These are phyloP conservation scores for Begonia fuchsioides DNA, from an alignment of 306 rosid genomes.

Conservation along the genomic window DNA sequence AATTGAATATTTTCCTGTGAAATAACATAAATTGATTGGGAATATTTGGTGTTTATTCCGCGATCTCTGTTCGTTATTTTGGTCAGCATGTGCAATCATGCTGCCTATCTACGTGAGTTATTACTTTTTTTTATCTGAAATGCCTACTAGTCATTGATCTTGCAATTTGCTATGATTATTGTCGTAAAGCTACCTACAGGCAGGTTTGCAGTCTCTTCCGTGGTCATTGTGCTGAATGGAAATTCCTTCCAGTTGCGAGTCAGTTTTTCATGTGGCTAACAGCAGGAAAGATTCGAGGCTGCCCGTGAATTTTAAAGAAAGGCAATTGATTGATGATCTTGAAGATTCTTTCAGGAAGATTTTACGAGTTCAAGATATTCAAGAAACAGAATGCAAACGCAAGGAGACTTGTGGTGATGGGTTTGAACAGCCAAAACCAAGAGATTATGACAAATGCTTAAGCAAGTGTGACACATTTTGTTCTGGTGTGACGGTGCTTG, in stretches of 20 bases:
- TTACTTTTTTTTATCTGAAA: too few species aligned
- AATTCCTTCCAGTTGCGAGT: slow-evolving; percentile 17
- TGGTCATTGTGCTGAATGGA: slow-evolving; percentile 35
- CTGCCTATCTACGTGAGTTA: too few species aligned
- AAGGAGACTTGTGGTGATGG: slow-evolving; percentile 7
- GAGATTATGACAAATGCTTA: slow-evolving; percentile 13
- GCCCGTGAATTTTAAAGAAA: slow-evolving; percentile 12
- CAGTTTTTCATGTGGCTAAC: slow-evolving; percentile 4
- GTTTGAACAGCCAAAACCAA: slow-evolving; percentile 4
- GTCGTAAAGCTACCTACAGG: not conserved
- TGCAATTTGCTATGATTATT: too few species aligned
- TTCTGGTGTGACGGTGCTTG: slow-evolving; percentile 14
- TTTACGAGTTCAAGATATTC: slow-evolving; percentile 24
- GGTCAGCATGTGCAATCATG: too few species aligned
- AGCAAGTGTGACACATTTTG: slow-evolving; percentile 27
- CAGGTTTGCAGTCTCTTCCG: slow-evolving; percentile 7
- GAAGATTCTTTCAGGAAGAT: slow-evolving; percentile 26
- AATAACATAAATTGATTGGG: too few species aligned
- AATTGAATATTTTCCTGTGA: too few species aligned
- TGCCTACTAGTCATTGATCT: too few species aligned
- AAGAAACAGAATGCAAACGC: slow-evolving; percentile 13
- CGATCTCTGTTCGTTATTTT: too few species aligned
- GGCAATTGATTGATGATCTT: slow-evolving; percentile 21
- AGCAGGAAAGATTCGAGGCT: slow-evolving; percentile 9
- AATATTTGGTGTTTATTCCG: too few species aligned